phyloP scores from a whole-genome alignment of 441 rosid species.

The Gossypium gossypioides region DNA sequence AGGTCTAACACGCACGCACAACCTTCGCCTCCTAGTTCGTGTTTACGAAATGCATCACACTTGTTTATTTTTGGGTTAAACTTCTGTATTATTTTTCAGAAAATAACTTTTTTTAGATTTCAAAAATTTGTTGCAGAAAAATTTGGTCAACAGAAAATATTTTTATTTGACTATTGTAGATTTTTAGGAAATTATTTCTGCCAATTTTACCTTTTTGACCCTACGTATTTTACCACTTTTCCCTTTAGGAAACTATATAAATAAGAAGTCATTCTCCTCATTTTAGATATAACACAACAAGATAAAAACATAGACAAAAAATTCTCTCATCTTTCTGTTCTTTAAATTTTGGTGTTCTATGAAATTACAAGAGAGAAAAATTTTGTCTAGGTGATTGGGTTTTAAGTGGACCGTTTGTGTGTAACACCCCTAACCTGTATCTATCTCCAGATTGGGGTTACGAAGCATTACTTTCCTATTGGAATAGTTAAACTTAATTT shows the following conservation, averaged over 20 bases:
- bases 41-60: no score
- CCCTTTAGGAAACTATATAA: not conserved
- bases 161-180: not conserved
- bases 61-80: not conserved
- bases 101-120: not conserved
- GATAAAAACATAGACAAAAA: not conserved
- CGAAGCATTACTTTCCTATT: no score
- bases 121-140: not conserved
- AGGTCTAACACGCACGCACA: no score
- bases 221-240: not conserved
- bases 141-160: not conserved
- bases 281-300: not conserved
- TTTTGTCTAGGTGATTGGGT: not conserved
- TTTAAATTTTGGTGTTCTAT: not conserved
- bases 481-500: no score
- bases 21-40: no score
- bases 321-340: not conserved
- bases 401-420: not conserved
- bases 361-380: not conserved
- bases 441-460: no score
- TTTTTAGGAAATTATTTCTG: no score
- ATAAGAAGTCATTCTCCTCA: not conserved
- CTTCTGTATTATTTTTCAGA: no score
- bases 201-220: not conserved
- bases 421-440: no score